Conservation (phyloP, 2,329 filamentous ascomycete species). For the Periconia sp. region DNA sequence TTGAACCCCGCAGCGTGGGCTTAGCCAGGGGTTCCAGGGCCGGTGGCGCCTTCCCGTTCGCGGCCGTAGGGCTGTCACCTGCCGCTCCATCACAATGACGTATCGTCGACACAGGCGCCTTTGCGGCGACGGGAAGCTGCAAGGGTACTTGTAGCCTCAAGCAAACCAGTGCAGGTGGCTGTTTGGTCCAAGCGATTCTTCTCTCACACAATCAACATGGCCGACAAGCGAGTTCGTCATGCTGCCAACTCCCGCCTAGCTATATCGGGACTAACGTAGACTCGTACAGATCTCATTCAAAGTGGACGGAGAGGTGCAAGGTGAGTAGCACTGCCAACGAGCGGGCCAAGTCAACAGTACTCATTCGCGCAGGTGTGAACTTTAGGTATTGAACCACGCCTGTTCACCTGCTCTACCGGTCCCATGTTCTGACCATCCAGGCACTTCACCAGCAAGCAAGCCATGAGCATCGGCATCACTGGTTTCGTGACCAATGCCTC, state of each 20-base stretch:
- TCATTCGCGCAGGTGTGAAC: constrained; percentile 49
- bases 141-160: no score
- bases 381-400: constrained; percentile 48
- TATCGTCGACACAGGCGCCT: no score
- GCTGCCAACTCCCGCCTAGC: no score
- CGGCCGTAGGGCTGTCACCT: constrained; percentile 8
- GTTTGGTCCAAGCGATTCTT: constrained; percentile 34
- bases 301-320: constrained; percentile 56
- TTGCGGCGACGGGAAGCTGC: no score
- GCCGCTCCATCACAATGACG: constrained; percentile 18
- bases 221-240: constrained; percentile 40
- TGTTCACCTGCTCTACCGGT: not conserved
- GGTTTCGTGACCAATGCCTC: constrained; percentile 55
- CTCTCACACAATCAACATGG: constrained; percentile 37
- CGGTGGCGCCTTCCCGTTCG: constrained; percentile 5
- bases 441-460: constrained; percentile 52
- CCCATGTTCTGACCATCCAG: constrained; percentile 23
- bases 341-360: not conserved
- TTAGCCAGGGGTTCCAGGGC: not conserved
- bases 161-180: no score
- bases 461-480: constrained; percentile 51
- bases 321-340: constrained; percentile 17
- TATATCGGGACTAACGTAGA: constrained; percentile 23
- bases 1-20: constrained; percentile 5
- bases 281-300: constrained; percentile 53